Evolutionary conservation across 2,329 filamentous ascomycete species (phyloP), one percentile per base, ranked within the genome.

Genomic region (Harringtonia aguacate): DNA sequence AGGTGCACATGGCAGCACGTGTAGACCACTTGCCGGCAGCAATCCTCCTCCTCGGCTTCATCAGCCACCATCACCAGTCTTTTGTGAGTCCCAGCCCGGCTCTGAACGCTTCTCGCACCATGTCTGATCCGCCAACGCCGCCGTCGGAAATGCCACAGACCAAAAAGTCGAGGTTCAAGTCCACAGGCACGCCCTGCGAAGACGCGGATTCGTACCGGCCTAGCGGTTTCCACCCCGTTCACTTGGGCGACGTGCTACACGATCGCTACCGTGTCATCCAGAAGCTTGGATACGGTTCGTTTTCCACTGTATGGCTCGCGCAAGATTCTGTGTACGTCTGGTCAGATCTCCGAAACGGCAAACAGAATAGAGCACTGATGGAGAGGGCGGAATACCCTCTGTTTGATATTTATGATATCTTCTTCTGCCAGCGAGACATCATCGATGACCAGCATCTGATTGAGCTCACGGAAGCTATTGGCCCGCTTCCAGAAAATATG

Each of bases 201-300:
- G 21, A 4, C 20, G 28, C 35, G 10, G 39, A 46, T 28, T 39
- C 30, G 28, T 46, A 43, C 29, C 35, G 39, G 14, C 35, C 34
- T 29, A 21, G 35, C 14, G 34, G 39, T 22, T 46, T 46, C 34
- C 43, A 41, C 37, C 37, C 43, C 28, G 43, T 45, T 36, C 33
- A 41, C 22, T 24, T 45, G 10, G 28, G 40, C 15, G 40, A 46
- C 21, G 39, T 46, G 40, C 36, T 46, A 9, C 18, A 36, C 24
- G 13, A 28, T 4, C 44, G 35, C 40, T 46, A 43, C 31, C 36
- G 39, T 18, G 14, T 46, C 30, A 42, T 46, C 20, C 27, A 39
- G 24, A 46, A 46, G 44, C 44, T 46, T 36, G 44, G 44, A 28
- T 39, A 43, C 24, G 44, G 35, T 31, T 24, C 40, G 36, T 46